Percentiles rank a stretch among this genome's conserved stretches.
Evolutionary conservation across 1,139 yeast genomes (phyloP).

Genomic region (Pneumocystis wakefieldiae): DNA sequence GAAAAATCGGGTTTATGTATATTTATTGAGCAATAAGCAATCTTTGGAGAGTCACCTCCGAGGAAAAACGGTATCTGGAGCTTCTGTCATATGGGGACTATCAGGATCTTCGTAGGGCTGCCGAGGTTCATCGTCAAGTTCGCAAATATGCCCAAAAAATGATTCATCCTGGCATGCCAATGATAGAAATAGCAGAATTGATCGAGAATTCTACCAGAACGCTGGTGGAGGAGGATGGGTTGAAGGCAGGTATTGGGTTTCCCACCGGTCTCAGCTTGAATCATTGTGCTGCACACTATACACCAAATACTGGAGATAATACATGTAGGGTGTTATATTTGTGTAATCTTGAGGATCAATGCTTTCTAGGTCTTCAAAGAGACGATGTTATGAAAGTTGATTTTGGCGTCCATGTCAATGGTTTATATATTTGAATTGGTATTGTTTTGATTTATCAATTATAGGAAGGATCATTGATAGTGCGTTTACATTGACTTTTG

Average conservation of each 20-base stretch:
- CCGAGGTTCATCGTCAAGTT: slow-evolving; percentile 87
- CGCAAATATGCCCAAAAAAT: slow-evolving; percentile 61
- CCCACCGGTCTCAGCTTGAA: slow-evolving; percentile 92
- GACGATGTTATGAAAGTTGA: slow-evolving; percentile 96
- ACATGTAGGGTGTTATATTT: slow-evolving; percentile 14
- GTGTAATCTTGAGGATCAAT: not conserved
- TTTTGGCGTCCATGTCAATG: slow-evolving; percentile 92
- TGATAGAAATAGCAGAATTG: slow-evolving; percentile 76
- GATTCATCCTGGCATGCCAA: slow-evolving; percentile 82
- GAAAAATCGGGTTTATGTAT: not conserved
- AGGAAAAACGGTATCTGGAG: slow-evolving; percentile 69
- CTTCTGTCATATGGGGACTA: slow-evolving; percentile 45
- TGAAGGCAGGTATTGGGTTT: slow-evolving; percentile 79
- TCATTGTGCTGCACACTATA: slow-evolving; percentile 93
- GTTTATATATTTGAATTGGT: slow-evolving; percentile 29
- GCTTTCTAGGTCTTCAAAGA: slow-evolving; percentile 41
- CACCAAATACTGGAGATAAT: slow-evolving; percentile 92
- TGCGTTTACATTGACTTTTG: slow-evolving; percentile 85
- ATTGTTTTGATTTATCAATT: not conserved
- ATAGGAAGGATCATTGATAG: slow-evolving; percentile 54
- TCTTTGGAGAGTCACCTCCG: slow-evolving; percentile 64
- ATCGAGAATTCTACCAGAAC: slow-evolving; percentile 76
- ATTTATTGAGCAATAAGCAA: slow-evolving; percentile 24
- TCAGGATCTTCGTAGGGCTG: slow-evolving; percentile 89
- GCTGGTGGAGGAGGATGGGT: slow-evolving; percentile 48